These are phyloP conservation scores for Saccharomycopsis hybrid DNA, from an alignment of 1,139 yeast genomes.

Conservation along the genomic window DNA sequence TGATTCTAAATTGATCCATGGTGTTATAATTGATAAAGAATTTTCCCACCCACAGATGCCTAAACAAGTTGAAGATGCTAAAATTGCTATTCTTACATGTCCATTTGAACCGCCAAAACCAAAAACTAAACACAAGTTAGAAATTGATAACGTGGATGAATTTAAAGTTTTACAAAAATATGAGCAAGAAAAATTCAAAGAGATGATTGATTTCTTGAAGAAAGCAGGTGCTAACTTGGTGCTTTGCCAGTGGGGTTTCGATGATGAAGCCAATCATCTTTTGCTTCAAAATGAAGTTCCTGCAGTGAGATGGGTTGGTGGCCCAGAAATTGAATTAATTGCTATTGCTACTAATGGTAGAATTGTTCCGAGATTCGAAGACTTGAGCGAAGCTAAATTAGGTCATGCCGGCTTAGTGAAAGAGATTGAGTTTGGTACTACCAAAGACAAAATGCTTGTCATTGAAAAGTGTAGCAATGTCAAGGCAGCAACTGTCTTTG, in stretches of 20 bases:
- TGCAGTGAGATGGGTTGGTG: slow-evolving; percentile 99
- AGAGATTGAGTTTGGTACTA: slow-evolving; percentile 93
- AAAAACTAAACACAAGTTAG: slow-evolving; percentile 95
- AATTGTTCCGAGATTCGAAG: slow-evolving; percentile 96
- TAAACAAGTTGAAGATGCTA: slow-evolving; percentile 68
- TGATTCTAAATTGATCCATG: slow-evolving; percentile 78
- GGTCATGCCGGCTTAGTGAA: slow-evolving; percentile 83
- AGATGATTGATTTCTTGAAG: slow-evolving; percentile 85
- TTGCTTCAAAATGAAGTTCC: slow-evolving; percentile 82
- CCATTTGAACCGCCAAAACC: slow-evolving; percentile 99
- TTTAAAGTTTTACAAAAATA: slow-evolving; percentile 83
- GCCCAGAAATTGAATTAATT: slow-evolving; percentile 89
- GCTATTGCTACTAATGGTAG: slow-evolving; percentile 98
- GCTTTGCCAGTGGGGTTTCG: slow-evolving; percentile 99
- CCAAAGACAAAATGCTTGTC: slow-evolving; percentile 46
- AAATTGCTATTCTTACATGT: slow-evolving; percentile 90
- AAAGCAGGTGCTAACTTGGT: slow-evolving; percentile 92
- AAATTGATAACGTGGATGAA: slow-evolving; percentile 87
- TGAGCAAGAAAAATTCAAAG: slow-evolving; percentile 84
- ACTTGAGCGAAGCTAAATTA: slow-evolving; percentile 70
- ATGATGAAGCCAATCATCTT: slow-evolving; percentile 96
- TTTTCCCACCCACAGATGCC: slow-evolving; percentile 99
- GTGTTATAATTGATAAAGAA: slow-evolving; percentile 92
- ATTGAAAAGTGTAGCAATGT: slow-evolving; percentile 87
- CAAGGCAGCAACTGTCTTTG: slow-evolving; percentile 86